Conservation (phyloP, 176 grass and related monocot species). For the Musa beccarii region DNA sequence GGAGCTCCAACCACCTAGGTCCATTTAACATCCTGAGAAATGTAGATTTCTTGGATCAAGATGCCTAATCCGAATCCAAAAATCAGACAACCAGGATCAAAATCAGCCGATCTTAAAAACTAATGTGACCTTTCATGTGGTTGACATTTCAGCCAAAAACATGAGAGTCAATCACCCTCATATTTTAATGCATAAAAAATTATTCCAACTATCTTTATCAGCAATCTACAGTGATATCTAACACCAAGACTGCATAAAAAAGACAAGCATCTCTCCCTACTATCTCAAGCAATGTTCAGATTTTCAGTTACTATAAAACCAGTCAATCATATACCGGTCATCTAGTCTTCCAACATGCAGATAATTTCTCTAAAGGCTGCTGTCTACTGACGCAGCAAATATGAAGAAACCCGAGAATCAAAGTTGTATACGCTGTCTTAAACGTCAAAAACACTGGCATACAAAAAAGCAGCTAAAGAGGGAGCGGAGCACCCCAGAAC, state of each 20-base stretch:
- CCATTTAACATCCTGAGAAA: no score
- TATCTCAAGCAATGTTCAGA: neutral
- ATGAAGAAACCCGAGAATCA: neutral
- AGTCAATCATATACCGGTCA: neutral
- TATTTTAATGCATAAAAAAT: no score
- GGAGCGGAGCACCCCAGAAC: neutral
- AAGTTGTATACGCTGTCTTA: neutral
- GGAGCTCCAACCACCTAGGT: no score
- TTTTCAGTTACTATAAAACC: neutral
- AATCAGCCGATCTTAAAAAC: no score
- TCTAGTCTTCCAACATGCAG: neutral
- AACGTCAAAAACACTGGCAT: neutral
- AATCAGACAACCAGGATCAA: no score
- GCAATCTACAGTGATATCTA: neutral
- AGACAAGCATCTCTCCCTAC: neutral
- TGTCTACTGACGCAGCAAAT: neutral
- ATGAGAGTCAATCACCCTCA: no score
- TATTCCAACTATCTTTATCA: neutral
- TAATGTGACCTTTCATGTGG: no score
- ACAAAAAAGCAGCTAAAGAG: constrained; percentile 3
- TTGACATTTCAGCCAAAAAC: no score
- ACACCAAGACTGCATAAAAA: neutral
- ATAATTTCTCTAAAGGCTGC: neutral
- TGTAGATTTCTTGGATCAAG: no score
- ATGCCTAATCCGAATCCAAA: no score